Conservation (phyloP, 2,329 filamentous ascomycete genomes). For the Stemphylium vesicarium region DNA sequence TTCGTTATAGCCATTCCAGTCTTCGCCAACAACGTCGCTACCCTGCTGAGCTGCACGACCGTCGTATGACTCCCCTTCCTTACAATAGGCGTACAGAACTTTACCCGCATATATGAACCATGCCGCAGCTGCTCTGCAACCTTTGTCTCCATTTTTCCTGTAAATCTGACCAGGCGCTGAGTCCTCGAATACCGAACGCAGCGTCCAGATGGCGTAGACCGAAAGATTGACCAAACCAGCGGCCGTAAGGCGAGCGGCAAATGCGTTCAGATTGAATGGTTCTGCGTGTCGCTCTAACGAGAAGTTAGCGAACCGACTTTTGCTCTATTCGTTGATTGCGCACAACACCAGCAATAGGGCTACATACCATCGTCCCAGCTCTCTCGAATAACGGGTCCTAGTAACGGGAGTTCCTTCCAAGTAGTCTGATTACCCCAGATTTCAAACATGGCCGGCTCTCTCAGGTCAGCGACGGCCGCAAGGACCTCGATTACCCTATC, state of each 20-base stretch:
- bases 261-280: neutral
- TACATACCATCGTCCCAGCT: neutral
- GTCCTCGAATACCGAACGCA: neutral
- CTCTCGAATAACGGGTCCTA: neutral
- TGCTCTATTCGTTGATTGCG: neutral
- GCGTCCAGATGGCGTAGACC: neutral
- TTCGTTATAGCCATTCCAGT: neutral
- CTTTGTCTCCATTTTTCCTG: neutral
- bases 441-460: neutral
- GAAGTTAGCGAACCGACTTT: neutral
- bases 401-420: neutral
- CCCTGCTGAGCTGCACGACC: neutral
- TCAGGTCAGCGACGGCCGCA: neutral
- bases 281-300: neutral
- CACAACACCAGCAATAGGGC: neutral
- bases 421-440: neutral
- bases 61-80: neutral
- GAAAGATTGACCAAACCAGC: neutral
- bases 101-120: conserved; percentile 1
- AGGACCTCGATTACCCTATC: neutral
- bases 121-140: neutral
- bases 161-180: neutral
- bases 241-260: neutral
- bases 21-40: neutral
- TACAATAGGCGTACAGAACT: neutral